Evolutionary conservation across 768 basidiomycete genomes (phyloP), one percentile per base, ranked within the genome.

Genomic region (Boletus rufocinnamomeus): DNA sequence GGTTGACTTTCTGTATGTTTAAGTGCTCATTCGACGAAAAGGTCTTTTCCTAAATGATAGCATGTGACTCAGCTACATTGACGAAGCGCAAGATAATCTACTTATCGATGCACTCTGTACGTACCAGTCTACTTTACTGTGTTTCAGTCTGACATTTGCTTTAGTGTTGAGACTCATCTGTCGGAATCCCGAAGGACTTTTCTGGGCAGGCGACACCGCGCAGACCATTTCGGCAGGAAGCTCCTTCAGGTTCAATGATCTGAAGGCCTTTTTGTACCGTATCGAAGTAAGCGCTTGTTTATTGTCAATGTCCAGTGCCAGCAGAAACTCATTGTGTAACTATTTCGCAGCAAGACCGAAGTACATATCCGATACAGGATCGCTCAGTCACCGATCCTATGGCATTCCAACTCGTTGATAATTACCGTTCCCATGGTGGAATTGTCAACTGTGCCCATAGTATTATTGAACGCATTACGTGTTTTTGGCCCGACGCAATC

Each of bases 191-290:
- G 74, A 87, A 51, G 88, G 89, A 0, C 70, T 89, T 21, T 87
- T 91, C 61, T 90, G n/a, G n/a, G n/a, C n/a, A n/a, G n/a, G n/a
- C n/a, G n/a, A n/a, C n/a, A n/a, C n/a, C n/a, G n/a, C n/a, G 0
- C 89, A 91, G 62, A 87, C 88, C 0, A 91, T 91, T 38, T n/a
- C n/a, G n/a, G n/a, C n/a, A n/a, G n/a, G n/a, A n/a, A 88, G 85
- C 60, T 80, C 86, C 0, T 91, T 91, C 63, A 75, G 84, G 11
- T 91, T 91, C 66, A 75, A 86, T 54, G 87, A 89, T 45, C 66
- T 91, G 51, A 89, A 85, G 66, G 82, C 89, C 1, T 88, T 87
- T 61, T 61, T 88, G 30, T 83, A 80, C 56, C 78, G 84, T 45
- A 67, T 84, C 2, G 87, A 91, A 74, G 89, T 87, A 53, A 44